phyloP scores from a whole-genome alignment of 2,329 filamentous ascomycete species.

The Botrytis paeoniae region DNA sequence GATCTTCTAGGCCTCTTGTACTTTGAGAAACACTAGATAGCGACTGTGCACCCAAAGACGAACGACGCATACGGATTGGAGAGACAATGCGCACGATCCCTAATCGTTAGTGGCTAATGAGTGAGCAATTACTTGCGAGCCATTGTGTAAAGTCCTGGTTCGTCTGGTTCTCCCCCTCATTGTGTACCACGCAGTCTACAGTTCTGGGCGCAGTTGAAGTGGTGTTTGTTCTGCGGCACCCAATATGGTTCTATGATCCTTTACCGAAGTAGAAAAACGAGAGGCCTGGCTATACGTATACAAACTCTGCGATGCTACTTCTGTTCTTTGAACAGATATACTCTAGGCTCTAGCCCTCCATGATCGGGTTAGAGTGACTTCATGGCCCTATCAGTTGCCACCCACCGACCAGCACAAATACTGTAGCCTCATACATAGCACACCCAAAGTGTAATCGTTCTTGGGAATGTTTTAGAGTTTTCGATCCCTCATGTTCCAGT shows the following conservation, averaged over 20 bases:
- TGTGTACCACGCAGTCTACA: background rate
- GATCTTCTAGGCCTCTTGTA: background rate
- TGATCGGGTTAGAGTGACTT: background rate
- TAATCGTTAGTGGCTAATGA: background rate
- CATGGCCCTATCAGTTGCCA: background rate
- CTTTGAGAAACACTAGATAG: slow-evolving; percentile 3
- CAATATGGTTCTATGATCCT: background rate
- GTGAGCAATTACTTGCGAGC: background rate
- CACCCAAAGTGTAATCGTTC: background rate
- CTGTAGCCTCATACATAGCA: background rate
- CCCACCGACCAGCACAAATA: background rate
- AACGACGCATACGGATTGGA: background rate
- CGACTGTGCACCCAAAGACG: background rate
- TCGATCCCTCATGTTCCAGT: background rate
- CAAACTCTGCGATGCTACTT: background rate
- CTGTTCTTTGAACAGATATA: background rate
- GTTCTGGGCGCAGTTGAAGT: background rate
- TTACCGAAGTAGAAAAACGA: too few species aligned
- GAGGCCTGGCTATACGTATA: background rate
- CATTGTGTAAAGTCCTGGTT: background rate
- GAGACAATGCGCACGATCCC: background rate
- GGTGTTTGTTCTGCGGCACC: too few species aligned
- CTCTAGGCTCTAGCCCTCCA: background rate
- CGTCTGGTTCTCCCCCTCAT: background rate
- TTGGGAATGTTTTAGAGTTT: background rate